phyloP scores from a whole-genome alignment of 805 yeast species.

The Naumovozyma dairenensis region DNA sequence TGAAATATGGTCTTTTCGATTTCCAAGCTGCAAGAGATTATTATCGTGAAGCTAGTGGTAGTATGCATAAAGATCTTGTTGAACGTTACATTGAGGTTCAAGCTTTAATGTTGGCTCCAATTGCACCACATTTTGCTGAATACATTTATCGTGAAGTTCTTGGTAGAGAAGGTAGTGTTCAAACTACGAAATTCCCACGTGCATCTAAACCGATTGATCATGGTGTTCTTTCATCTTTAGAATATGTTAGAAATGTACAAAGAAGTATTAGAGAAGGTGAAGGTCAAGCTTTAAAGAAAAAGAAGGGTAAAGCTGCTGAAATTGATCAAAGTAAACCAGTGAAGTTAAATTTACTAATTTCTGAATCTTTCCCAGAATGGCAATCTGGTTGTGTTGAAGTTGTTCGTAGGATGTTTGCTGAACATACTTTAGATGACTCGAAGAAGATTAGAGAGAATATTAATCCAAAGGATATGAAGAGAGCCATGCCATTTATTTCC shows the following conservation, averaged over 20 bases:
- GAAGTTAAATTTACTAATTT: constrained; percentile 59
- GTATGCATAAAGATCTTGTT: constrained; percentile 79
- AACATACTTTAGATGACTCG: constrained; percentile 54
- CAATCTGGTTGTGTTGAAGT: constrained; percentile 69
- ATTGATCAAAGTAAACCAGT: constrained; percentile 69
- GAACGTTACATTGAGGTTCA: constrained; percentile 78
- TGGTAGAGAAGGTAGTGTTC: constrained; percentile 55
- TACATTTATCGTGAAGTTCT: constrained; percentile 78
- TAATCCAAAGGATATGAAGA: constrained; percentile 80
- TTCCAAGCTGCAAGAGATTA: constrained; percentile 92
- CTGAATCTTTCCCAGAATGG: constrained; percentile 90
- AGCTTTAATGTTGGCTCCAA: constrained; percentile 74
- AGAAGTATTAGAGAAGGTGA: constrained; percentile 90
- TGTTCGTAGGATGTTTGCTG: constrained; percentile 66
- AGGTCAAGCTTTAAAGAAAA: constrained; percentile 72
- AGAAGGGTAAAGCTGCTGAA: constrained; percentile 74
- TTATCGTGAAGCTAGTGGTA: constrained; percentile 67
- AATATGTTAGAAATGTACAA: constrained; percentile 66
- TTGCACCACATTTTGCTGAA: constrained; percentile 95
- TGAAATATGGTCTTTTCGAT: constrained; percentile 86
- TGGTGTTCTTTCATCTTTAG: constrained; percentile 55
- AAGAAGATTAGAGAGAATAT: constrained; percentile 53
- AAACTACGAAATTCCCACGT: constrained; percentile 72
- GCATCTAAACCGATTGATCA: constrained; percentile 57
- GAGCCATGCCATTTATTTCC: constrained; percentile 96